phyloP scores from a whole-genome alignment of 306 rosid species.

The Quercus berberidifolia region DNA sequence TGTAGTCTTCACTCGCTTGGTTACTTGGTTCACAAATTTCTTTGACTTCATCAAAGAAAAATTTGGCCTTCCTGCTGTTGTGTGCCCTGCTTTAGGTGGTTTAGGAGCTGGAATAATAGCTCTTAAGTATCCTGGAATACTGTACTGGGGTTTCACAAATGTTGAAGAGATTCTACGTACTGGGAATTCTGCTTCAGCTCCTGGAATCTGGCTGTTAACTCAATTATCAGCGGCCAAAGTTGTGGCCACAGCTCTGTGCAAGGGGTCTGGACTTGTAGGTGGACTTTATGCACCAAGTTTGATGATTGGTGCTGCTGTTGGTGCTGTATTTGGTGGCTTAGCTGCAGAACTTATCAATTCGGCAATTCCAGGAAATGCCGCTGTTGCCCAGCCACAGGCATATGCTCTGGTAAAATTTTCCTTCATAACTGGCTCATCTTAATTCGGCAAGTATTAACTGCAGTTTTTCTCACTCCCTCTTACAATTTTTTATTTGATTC shows the following conservation, averaged over 20 bases:
- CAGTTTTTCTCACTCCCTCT: neutral
- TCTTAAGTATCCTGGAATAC: constrained; percentile 95
- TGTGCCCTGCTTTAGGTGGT: constrained; percentile 96
- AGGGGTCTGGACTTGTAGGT: constrained; percentile 98
- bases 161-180: constrained; percentile 98
- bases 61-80: constrained; percentile 78
- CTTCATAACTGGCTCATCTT: neutral
- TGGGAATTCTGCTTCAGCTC: constrained; percentile 93
- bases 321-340: constrained; percentile 97
- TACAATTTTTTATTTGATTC: neutral
- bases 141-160: constrained; percentile 98
- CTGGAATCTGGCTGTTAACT: constrained; percentile 94
- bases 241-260: constrained; percentile 92
- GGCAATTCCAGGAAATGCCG: constrained; percentile 96
- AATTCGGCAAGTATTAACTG: neutral
- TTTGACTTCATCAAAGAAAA: constrained; percentile 78
- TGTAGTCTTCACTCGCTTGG: constrained; percentile 81
- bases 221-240: constrained; percentile 87
- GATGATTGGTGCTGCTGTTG: constrained; percentile 99
- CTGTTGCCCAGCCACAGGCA: constrained; percentile 98
- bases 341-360: constrained; percentile 84
- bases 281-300: constrained; percentile 99
- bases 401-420: constrained; percentile 78
- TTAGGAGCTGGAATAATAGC: constrained; percentile 96
- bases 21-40: constrained; percentile 70